Evolutionary conservation across 441 rosid species (phyloP).

Genomic region (Pelargonium australe): DNA sequence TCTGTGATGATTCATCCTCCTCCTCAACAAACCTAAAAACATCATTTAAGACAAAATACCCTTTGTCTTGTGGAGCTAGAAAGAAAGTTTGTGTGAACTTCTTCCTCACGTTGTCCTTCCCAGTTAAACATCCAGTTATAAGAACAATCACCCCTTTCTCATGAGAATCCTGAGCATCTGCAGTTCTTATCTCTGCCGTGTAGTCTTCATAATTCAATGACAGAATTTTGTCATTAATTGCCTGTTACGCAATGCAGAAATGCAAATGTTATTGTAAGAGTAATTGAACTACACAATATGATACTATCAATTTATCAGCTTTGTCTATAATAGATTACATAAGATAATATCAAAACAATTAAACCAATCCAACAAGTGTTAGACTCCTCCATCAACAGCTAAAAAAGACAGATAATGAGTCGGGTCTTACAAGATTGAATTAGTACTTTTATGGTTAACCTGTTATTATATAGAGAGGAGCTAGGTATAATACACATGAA

Average conservation of each 20-base stretch:
- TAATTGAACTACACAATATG: too few relatives aligned
- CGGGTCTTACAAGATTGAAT: not conserved
- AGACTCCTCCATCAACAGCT: not conserved
- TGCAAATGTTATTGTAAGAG: not conserved
- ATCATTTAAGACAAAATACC: slow-evolving; percentile 80
- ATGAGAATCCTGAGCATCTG: slow-evolving; percentile 79
- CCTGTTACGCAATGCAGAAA: slow-evolving; percentile 43
- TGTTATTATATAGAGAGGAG: not conserved
- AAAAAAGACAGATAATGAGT: not conserved
- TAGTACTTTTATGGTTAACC: not conserved
- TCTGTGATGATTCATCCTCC: slow-evolving; percentile 25
- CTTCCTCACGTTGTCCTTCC: slow-evolving; percentile 53
- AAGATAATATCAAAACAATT: not conserved
- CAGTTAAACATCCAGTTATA: slow-evolving; percentile 79
- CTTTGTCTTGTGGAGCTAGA: slow-evolving; percentile 74
- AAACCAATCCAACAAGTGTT: not conserved
- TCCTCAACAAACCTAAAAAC: slow-evolving; percentile 67
- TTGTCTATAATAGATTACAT: not conserved
- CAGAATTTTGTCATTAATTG: slow-evolving; percentile 63
- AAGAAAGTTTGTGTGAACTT: slow-evolving; percentile 81
- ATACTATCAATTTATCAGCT: not conserved
- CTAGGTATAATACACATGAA: not conserved
- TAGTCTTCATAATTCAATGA: slow-evolving; percentile 64
- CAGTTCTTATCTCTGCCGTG: slow-evolving; percentile 72
- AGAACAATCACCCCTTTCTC: slow-evolving; percentile 74